Evolutionary conservation across 352 stramenopile genomes (phyloP), one percentile per base, ranked within the genome.

Genomic region (Phytophthora multivora): DNA sequence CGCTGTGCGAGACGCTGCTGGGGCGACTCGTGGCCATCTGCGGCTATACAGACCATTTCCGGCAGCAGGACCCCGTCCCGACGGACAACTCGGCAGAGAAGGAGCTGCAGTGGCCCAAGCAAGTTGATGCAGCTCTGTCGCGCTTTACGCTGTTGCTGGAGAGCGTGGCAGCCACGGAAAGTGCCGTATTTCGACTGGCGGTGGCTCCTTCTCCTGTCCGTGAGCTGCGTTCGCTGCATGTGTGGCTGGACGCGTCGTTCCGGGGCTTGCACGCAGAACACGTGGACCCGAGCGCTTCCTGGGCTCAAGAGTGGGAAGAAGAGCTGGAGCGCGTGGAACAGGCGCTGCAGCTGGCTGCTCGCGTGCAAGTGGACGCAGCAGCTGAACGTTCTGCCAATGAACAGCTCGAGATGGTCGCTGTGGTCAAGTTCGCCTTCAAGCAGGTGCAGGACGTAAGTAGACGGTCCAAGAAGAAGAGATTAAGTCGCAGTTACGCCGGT

Each of bases 381-480:
- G 59, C 39, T 4, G 63, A 69, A 35, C 40, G 40, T 11, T 38
- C 56, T 3, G 54, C 51, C 7, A 67, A 59, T 16, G 71, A 80
- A 31, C 68, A 77, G 45, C 47, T 28, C 8, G 71, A 77, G 31
- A 70, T 83, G 51, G 71, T 89, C 12, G 80, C 80, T 9, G 70
- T 87, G 25, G 63, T 91, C 11, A 86, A 80, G 36, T 79, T 73
- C 46, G 73, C 82, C 0, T 74, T 81, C 16, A 72, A 83, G 46
- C 71, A 75, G 25, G 51, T 72, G 23, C 61, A 70, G 50, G 56
- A 67, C 8, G 54, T 63, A 15, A 57, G 52, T 2, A 62, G 55
- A 54, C 65, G 56, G 6, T 42, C 42, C n/a, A 58, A 58, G 33
- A 70, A 52, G 38, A 68, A 59, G 42, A 48, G 46, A 47, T 26